Base-by-base conservation (phyloP, 805 yeast genomes). In the Myxozyma neglecta region DNA sequence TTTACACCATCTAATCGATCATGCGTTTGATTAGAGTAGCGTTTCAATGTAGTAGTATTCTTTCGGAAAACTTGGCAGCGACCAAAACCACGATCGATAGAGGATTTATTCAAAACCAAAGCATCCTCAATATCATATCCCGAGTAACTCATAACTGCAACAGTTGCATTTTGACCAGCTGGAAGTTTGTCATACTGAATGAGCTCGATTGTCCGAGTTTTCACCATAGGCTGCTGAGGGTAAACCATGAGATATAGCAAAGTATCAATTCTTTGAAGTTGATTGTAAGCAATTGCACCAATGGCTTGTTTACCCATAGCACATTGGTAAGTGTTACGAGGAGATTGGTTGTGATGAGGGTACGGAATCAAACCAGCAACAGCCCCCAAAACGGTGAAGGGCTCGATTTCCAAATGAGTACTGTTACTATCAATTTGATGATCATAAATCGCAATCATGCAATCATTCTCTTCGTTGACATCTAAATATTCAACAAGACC, bases 281-380 rank as follows among this genome's bases (percentile, higher is more conserved):
- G 99, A 75, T 94, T 94, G 74, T 94, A 94, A 10, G 96, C 97
- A 76, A 94, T 94, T 1, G 98, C 98, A 69, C 99, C 99, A 75
- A 94, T 93, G n/a, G 99, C 99, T 79, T 94, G 99, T 77, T 90
- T 90, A 85, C 97, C 99, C 99, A 93, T 93, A 66, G 99, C 99
- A 74, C 97, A 91, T 80, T 93, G 99, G 77, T 93, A 93, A 1
- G 99, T 93, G 75, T 93, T 93, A 85, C 99, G 94, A 63, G 99
- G 99, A 65, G 97, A 92, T 81, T 93, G 99, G 77, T 94, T 94
- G 77, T 94, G 99, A 78, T 94, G 98, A 14, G 99, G 99, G 88
- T 93, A 94, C 16, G 99, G 99, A 82, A 94, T 94, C 74, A 94
- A 90, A 24, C 97, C 90, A 6, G 99, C 99, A 46, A 97, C 97